Conservation (phyloP, 2,329 filamentous ascomycete genomes). For the Alternaria sp. region DNA sequence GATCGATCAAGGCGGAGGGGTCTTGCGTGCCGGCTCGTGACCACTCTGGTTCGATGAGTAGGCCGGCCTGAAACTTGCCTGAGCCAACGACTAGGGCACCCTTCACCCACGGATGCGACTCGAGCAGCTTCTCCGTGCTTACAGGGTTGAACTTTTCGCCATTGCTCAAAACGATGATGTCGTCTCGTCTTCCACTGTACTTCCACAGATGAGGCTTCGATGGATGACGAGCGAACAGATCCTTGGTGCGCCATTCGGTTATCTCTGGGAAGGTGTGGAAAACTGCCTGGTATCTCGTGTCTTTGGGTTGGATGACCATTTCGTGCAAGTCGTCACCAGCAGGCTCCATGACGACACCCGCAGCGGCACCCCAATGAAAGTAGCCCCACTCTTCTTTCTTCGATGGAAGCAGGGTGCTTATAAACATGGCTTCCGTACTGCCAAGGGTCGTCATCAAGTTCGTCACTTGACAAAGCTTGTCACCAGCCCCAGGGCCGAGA, state of each 20-base stretch:
- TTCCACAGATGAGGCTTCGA: slow-evolving; percentile 24
- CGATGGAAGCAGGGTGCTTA: background rate
- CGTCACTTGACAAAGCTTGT: background rate
- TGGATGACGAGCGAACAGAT: slow-evolving; percentile 23
- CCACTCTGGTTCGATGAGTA: slow-evolving; percentile 29
- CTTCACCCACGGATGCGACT: slow-evolving; percentile 10
- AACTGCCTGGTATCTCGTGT: background rate
- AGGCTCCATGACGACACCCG: slow-evolving; percentile 3
- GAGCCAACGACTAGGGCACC: slow-evolving; percentile 30
- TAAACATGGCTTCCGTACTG: background rate
- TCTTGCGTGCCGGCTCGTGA: background rate
- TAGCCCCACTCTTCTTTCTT: background rate
- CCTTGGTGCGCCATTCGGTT: slow-evolving; percentile 17
- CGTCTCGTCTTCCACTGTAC: slow-evolving; percentile 42
- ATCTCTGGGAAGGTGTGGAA: slow-evolving; percentile 1
- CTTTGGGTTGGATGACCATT: slow-evolving; percentile 1
- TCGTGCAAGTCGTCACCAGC: background rate
- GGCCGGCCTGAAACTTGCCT: slow-evolving; percentile 20
- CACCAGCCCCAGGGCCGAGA: background rate
- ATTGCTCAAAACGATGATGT: slow-evolving; percentile 40
- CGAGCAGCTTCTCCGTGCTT: slow-evolving; percentile 21
- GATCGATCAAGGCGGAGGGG: slow-evolving; percentile 14
- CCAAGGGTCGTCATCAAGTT: background rate
- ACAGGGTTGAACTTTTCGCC: slow-evolving; percentile 40
- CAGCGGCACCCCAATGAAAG: background rate